phyloP scores from a whole-genome alignment of 1,284 basidiomycete genomes.

The Melampsora abietis-canadensis region DNA sequence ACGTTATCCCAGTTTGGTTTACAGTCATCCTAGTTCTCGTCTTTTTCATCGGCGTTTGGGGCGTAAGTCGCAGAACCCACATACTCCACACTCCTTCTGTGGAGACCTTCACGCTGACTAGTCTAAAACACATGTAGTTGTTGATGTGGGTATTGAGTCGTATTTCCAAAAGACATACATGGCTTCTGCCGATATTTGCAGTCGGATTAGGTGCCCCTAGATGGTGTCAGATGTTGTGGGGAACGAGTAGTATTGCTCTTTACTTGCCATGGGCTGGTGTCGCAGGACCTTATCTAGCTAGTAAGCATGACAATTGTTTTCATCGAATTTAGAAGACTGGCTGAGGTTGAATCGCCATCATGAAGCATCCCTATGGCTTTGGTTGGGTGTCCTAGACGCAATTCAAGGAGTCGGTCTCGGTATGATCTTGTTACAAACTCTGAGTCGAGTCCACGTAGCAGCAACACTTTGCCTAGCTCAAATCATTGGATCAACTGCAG shows the following conservation, averaged over 20 bases:
- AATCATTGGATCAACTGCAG: slow-evolving; percentile 61
- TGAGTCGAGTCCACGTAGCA: slow-evolving; percentile 86
- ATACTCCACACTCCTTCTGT: background rate
- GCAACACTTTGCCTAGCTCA: slow-evolving; percentile 84
- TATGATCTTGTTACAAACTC: slow-evolving; percentile 86
- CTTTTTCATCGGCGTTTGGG: slow-evolving; percentile 86
- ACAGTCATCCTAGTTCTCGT: slow-evolving; percentile 71
- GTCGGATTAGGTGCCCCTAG: slow-evolving; percentile 84
- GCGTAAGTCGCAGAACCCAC: slow-evolving; percentile 50
- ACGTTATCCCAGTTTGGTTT: slow-evolving; percentile 70
- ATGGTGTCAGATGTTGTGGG: slow-evolving; percentile 87
- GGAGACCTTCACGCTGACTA: background rate
- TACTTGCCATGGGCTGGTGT: slow-evolving; percentile 86
- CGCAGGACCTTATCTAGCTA: slow-evolving; percentile 71
- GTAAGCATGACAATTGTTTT: slow-evolving; percentile 9
- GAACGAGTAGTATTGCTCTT: slow-evolving; percentile 76
- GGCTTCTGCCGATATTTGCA: slow-evolving; percentile 86
- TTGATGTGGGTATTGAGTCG: slow-evolving; percentile 72
- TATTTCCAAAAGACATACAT: slow-evolving; percentile 86
- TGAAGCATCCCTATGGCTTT: slow-evolving; percentile 80
- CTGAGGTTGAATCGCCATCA: slow-evolving; percentile 16
- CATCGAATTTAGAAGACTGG: background rate
- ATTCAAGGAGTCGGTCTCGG: slow-evolving; percentile 87
- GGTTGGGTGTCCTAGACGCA: slow-evolving; percentile 87
- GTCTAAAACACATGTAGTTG: slow-evolving; percentile 3